phyloP scores from a whole-genome alignment of 116 monocot species.

The Papilionanthe hybrid region DNA sequence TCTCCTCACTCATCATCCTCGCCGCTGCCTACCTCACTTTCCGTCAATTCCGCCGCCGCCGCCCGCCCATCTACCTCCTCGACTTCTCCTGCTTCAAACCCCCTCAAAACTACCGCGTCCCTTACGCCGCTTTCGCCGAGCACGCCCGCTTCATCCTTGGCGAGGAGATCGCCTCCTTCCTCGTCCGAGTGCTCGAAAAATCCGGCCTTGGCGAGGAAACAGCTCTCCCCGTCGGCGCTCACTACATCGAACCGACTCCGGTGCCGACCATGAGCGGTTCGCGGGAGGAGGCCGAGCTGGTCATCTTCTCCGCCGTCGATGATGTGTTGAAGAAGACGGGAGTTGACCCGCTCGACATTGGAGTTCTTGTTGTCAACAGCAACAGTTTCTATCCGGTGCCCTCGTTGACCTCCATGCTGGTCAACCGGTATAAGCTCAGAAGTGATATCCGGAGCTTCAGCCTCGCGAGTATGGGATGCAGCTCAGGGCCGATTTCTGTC shows the following conservation, averaged over 20 bases:
- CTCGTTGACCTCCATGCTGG: constrained; percentile 1
- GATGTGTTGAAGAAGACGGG: neutral
- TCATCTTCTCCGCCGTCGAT: constrained; percentile 8
- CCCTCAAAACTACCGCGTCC: constrained; percentile 4
- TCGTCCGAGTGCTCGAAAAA: neutral
- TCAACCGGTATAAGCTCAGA: constrained; percentile 7
- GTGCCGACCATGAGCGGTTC: neutral
- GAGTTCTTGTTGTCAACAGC: constrained; percentile 9
- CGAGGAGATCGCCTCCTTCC: neutral
- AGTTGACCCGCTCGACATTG: neutral
- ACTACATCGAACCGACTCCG: neutral
- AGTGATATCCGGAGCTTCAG: neutral
- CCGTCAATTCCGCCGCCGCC: neutral
- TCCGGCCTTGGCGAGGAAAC: constrained; percentile 9
- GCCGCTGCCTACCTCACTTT: neutral
- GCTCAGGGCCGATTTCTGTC: constrained; percentile 6
- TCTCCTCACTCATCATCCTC: neutral
- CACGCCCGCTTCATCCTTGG: neutral
- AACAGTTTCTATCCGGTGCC: constrained; percentile 3
- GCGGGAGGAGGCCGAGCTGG: neutral
- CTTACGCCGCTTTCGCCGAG: neutral
- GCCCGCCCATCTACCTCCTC: neutral
- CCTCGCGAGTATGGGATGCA: constrained; percentile 9
- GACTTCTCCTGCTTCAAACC: constrained; percentile 11
- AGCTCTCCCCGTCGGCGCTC: neutral